These are phyloP conservation scores for Neurospora sp. DNA, from an alignment of 495 filamentous ascomycete genomes.

Conservation along the genomic window DNA sequence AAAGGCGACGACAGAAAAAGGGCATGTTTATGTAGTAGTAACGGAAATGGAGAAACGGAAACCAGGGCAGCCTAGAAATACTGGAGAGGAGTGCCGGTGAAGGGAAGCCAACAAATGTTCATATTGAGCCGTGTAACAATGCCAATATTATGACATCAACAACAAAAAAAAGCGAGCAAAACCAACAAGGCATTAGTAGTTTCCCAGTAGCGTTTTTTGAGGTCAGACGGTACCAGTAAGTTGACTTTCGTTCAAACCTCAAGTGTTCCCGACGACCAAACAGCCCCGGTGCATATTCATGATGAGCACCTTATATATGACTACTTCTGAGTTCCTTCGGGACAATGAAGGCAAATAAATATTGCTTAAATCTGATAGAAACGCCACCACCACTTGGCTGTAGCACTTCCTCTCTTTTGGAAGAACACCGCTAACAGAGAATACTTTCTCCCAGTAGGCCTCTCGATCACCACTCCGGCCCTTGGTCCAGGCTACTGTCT, in stretches of 20 bases:
- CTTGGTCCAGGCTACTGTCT: neutral
- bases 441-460: neutral
- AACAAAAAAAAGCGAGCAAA: neutral
- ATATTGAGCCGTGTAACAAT: neutral
- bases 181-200: neutral
- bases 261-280: neutral
- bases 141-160: neutral
- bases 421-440: neutral
- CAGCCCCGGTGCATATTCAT: neutral
- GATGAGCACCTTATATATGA: neutral
- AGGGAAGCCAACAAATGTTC: neutral
- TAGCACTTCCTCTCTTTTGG: neutral
- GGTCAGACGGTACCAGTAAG: neutral
- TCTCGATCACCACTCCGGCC: neutral
- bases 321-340: neutral
- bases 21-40: neutral
- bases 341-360: neutral
- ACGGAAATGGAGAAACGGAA: neutral
- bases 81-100: neutral
- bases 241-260: neutral
- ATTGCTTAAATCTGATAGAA: neutral
- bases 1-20: neutral
- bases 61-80: neutral
- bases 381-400: neutral
- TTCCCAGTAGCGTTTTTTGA: neutral